Evolutionary conservation across 2,329 filamentous ascomycete genomes (phyloP).

Genomic region (Bretziella fagacearum): DNA sequence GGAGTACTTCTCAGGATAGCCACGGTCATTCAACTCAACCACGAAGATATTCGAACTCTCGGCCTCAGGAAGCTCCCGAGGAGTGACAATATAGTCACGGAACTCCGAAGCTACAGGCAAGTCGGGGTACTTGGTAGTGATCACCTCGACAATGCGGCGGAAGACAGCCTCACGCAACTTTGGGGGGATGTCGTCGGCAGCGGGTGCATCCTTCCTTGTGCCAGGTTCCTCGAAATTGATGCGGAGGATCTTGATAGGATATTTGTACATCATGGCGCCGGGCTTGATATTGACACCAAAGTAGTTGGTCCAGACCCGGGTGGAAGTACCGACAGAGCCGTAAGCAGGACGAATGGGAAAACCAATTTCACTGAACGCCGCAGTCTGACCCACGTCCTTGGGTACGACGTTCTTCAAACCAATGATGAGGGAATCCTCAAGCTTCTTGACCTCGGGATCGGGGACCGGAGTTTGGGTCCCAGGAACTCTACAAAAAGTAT

Average conservation of each 20-base stretch:
- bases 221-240: constrained; percentile 11
- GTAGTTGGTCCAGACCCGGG: constrained; percentile 38
- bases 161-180: constrained; percentile 29
- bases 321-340: constrained; percentile 26
- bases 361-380: constrained; percentile 11
- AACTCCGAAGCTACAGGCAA: constrained; percentile 30
- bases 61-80: constrained; percentile 2
- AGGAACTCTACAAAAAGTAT: constrained; percentile 14
- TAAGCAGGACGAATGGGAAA: constrained; percentile 35
- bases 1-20: constrained; percentile 26
- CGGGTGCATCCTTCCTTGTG: not conserved
- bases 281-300: constrained; percentile 28
- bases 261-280: constrained; percentile 25
- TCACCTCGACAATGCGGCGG: constrained; percentile 22
- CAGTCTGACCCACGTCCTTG: constrained; percentile 12
- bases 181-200: constrained; percentile 23
- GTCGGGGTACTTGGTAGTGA: constrained; percentile 21
- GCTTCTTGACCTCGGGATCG: constrained; percentile 20
- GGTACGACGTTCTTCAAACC: constrained; percentile 20
- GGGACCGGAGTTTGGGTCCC: constrained; percentile 16
- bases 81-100: constrained; percentile 28
- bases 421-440: constrained; percentile 26
- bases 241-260: constrained; percentile 22
- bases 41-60: constrained; percentile 3
- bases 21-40: constrained; percentile 10